Percentiles rank a stretch among this genome's conserved stretches.
phyloP scores from a whole-genome alignment of 495 filamentous ascomycete species.

The Hyphodiscus hymeniophilus region DNA sequence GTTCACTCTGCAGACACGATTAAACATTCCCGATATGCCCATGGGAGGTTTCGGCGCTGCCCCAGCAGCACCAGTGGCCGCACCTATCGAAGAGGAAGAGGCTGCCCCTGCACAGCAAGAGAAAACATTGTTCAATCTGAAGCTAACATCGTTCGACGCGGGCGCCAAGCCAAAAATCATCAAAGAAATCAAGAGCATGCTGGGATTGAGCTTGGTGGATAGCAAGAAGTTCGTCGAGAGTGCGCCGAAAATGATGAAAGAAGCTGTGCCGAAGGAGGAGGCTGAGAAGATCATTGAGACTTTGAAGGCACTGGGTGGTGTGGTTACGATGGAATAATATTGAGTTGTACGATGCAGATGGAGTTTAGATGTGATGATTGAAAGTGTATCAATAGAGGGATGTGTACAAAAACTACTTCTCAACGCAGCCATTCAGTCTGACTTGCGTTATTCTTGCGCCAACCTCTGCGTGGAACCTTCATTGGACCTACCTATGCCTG shows the following conservation, averaged over 20 bases:
- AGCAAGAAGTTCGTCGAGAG: constrained; percentile 99
- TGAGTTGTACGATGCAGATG: neutral
- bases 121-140: constrained; percentile 96
- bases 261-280: constrained; percentile 96
- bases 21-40: constrained; percentile 97
- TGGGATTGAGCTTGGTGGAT: constrained; percentile 93
- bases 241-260: constrained; percentile 96
- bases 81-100: constrained; percentile 65
- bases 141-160: constrained; percentile 82
- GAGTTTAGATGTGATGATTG: neutral
- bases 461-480: too few species aligned
- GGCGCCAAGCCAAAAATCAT: constrained; percentile 94
- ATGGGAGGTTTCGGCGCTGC: constrained; percentile 74
- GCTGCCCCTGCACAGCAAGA: constrained; percentile 79
- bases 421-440: neutral
- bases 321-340: constrained; percentile 65
- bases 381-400: constrained; percentile 20
- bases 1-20: constrained; percentile 53
- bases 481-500: too few species aligned
- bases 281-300: constrained; percentile 95
- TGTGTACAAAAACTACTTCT: constrained; percentile 24
- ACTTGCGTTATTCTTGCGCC: neutral
- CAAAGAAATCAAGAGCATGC: constrained; percentile 96
- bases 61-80: constrained; percentile 48
- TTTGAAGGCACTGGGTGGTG: constrained; percentile 85